phyloP scores from a whole-genome alignment of 148 eudicot species.

The Vaccinium macrocarpon region DNA sequence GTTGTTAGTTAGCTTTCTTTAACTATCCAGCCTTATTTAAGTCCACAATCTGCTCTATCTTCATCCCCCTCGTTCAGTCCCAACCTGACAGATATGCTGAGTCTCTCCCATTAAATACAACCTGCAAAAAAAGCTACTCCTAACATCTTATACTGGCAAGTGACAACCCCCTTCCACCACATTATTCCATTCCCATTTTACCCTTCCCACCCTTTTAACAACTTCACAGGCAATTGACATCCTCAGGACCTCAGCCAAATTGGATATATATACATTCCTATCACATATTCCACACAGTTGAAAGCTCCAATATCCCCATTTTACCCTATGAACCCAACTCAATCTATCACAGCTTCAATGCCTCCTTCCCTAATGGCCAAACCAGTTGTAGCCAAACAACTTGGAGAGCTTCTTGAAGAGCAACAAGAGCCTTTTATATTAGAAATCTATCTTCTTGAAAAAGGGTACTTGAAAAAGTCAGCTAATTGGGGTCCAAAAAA shows the following conservation, averaged over 20 bases:
- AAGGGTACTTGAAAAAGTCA: constrained; percentile 38
- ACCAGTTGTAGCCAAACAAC: constrained; percentile 30
- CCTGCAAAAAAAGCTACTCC: constrained; percentile 12
- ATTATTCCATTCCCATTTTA: neutral
- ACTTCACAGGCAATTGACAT: neutral
- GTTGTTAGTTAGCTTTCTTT: neutral
- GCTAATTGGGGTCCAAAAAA: constrained; percentile 13
- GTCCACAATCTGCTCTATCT: neutral
- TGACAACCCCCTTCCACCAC: constrained; percentile 9
- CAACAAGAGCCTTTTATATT: constrained; percentile 67
- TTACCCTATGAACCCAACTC: neutral
- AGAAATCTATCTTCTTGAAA: constrained; percentile 51
- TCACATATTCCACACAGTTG: neutral
- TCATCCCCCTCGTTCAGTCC: constrained; percentile 7
- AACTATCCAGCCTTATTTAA: constrained; percentile 13
- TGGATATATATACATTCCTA: neutral
- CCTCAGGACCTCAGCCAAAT: neutral
- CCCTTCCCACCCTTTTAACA: neutral
- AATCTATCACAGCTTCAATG: constrained; percentile 19
- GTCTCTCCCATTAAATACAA: constrained; percentile 4
- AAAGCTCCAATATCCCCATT: neutral
- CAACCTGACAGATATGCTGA: constrained; percentile 22
- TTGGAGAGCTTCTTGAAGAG: constrained; percentile 53
- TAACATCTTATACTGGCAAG: neutral
- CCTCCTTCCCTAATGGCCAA: constrained; percentile 31